Evolutionary conservation across 768 basidiomycete species (phyloP).

Genomic region (Russula griseocarnosa): DNA sequence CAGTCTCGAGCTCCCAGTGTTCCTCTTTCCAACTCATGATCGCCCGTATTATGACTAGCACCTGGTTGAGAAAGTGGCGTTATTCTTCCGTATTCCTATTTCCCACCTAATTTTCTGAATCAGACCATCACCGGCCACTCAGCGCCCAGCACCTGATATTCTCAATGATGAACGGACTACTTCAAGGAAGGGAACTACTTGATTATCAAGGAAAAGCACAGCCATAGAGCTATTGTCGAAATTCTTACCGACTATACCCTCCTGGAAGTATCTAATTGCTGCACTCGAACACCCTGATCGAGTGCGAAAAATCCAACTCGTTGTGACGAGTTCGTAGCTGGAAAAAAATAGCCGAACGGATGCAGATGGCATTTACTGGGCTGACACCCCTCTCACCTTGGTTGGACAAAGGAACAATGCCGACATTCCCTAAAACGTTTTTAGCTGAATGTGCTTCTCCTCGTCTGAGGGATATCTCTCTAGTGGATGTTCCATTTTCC

Average conservation of each 20-base stretch:
- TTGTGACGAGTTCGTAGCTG: background rate
- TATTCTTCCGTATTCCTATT: background rate
- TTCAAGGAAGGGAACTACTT: no score
- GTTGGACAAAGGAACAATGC: background rate
- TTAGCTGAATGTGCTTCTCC: background rate
- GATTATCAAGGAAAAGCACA: background rate
- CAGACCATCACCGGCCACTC: background rate
- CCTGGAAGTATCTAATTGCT: background rate
- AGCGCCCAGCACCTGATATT: background rate
- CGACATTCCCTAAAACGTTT: background rate
- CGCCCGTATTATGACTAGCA: no score
- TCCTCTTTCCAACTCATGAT: no score
- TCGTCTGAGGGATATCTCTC: background rate
- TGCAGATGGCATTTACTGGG: background rate
- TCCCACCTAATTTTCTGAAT: background rate
- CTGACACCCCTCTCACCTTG: conserved; percentile 4
- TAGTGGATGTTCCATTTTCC: background rate
- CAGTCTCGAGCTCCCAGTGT: no score
- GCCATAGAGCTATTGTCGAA: background rate
- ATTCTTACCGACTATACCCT: background rate
- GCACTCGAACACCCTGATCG: background rate
- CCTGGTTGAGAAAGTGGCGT: background rate
- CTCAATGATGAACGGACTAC: background rate
- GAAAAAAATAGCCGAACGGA: background rate
- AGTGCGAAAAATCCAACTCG: background rate